These are phyloP conservation scores for Auriculariales sp. DNA, from an alignment of 768 basidiomycete genomes.

Conservation along the genomic window DNA sequence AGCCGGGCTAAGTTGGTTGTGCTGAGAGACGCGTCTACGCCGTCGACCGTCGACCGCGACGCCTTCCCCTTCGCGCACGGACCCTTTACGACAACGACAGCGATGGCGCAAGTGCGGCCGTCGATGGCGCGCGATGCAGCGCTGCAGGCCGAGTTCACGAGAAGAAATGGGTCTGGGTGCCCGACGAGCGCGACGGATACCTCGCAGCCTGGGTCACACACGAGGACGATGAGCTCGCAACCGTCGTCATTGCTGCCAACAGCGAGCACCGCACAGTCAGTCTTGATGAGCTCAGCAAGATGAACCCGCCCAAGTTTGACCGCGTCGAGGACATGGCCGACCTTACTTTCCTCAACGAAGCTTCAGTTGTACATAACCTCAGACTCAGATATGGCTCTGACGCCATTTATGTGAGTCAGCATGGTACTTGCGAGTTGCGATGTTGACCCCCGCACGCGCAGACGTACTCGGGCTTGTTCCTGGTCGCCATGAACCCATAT, in stretches of 20 bases:
- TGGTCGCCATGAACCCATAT: slow-evolving; percentile 98
- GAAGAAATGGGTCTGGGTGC: slow-evolving; percentile 98
- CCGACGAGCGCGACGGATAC: slow-evolving; percentile 71
- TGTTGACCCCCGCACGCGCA: slow-evolving; percentile 16
- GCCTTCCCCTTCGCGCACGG: background rate
- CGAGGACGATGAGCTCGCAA: slow-evolving; percentile 69
- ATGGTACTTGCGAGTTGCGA: background rate
- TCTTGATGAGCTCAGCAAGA: slow-evolving; percentile 75
- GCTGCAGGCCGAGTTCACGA: slow-evolving; percentile 92
- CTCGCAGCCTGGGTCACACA: slow-evolving; percentile 86
- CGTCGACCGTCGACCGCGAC: background rate
- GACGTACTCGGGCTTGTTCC: slow-evolving; percentile 93
- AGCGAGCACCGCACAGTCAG: slow-evolving; percentile 39
- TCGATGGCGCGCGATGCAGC: slow-evolving; percentile 62
- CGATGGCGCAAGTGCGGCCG: slow-evolving; percentile 21
- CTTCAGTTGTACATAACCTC: slow-evolving; percentile 96
- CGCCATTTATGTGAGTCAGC: slow-evolving; percentile 69
- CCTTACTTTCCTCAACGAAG: slow-evolving; percentile 94
- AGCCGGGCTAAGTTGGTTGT: too few relatives aligned
- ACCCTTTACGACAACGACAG: too few relatives aligned
- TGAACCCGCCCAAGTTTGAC: slow-evolving; percentile 98
- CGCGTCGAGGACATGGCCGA: slow-evolving; percentile 96
- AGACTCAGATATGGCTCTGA: slow-evolving; percentile 81
- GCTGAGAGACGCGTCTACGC: background rate
- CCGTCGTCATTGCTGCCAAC: slow-evolving; percentile 64